Base-by-base conservation (phyloP, 441 rosid species). In the Pelargonium fulgidum region DNA sequence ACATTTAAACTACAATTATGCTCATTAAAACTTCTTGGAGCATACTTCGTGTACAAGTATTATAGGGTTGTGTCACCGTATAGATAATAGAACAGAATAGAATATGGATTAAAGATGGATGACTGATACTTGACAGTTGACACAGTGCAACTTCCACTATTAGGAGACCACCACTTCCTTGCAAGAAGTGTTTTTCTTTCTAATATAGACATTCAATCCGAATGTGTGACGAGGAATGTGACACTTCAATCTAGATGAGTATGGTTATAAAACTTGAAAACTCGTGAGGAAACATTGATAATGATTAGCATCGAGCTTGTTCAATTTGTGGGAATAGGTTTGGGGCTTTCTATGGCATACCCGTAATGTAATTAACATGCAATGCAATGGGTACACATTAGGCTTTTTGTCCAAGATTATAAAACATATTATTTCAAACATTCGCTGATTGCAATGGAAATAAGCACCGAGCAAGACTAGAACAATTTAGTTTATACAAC, bases 401-500 rank as follows among this genome's bases (percentile, higher is more conserved):
- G 19, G 58, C 6, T 52, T 14, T 19, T 22, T 4, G 9, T 52
- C 20, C 17, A 52, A 52, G 20, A 16, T 7, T 52, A 20, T 52
- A 52, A 6, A 19, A 61, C 36, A 9, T 22, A 2, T 24, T 13
- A 6, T 61, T 61, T 16, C 9, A 14, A 20, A 61, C 11, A 13
- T 61, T 64, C 12, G 3, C 14, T 17, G 2, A 50, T 17, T 6
- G 16, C 29, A 0, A 12, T 1, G 11, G 13, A 4, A 14, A 66
- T 22, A 54, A 70, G 47, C 47, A 42, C 17, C 24, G 20, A 64
- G 64, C n/a, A 22, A 3, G 39, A 20, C 33, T 42, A 67, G 36
- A 16, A 9, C 22, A 19, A 26, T 58, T 36, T 17, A 65, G 75
- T 52, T 62, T 62, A 48, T 42, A 62, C 3, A 67, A 70, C 96